Evolutionary conservation across 2,329 filamentous ascomycete species (phyloP).

Genomic region (Bipolaris zeicola): DNA sequence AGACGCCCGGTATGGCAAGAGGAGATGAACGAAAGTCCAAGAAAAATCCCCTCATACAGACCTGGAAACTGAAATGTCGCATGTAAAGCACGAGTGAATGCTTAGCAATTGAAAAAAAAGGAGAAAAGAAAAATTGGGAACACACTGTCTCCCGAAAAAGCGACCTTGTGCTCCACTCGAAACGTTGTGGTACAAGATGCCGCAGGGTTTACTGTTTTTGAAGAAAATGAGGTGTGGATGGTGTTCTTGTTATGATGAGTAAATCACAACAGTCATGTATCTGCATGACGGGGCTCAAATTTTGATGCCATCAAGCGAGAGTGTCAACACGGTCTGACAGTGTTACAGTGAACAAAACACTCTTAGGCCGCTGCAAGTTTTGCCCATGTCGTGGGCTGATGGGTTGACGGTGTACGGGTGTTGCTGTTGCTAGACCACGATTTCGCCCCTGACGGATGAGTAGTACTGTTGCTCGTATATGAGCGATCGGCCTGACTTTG

Average conservation of each 20-base stretch:
- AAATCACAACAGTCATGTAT: constrained; percentile 10
- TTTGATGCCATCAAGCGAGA: constrained; percentile 9
- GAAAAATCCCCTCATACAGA: constrained; percentile 5
- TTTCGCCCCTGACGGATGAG: constrained; percentile 33
- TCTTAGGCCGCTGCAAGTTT: constrained; percentile 33
- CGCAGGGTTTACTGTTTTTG: constrained; percentile 27
- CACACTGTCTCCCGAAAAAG: constrained; percentile 26
- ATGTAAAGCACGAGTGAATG: constrained; percentile 17
- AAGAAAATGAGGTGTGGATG: constrained; percentile 19
- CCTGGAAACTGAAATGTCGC: constrained; percentile 10
- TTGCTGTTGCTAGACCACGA: constrained; percentile 34
- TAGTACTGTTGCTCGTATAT: constrained; percentile 26
- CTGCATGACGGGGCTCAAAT: constrained; percentile 1
- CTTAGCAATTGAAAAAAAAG: constrained; percentile 15
- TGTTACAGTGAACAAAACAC: not conserved
- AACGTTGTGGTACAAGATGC: constrained; percentile 33
- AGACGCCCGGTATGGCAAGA: constrained; percentile 20
- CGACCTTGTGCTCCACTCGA: constrained; percentile 27
- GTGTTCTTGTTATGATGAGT: constrained; percentile 16
- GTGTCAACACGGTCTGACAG: constrained; percentile 1
- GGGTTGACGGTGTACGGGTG: constrained; percentile 27
- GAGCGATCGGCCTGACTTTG: constrained; percentile 36
- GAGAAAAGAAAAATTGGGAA: constrained; percentile 16
- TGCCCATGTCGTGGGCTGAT: constrained; percentile 29
- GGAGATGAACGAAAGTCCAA: constrained; percentile 10